Evolutionary conservation across 768 basidiomycete species (phyloP), one percentile per base, ranked within the genome.

Genomic region (Filobasidium floriforme): DNA sequence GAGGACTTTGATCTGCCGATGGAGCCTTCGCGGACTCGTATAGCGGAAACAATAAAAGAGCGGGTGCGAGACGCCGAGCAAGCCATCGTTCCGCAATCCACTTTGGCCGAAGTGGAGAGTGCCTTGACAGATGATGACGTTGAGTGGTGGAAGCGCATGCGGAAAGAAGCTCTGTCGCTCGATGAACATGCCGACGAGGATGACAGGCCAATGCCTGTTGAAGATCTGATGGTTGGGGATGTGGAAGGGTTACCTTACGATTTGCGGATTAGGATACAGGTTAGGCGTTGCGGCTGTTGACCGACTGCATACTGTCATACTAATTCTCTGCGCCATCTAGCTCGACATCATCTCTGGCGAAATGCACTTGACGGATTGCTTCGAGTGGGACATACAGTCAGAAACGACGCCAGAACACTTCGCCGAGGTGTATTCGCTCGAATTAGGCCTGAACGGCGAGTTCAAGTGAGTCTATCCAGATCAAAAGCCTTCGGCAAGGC

Each of bases 381-480:
- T 98, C 73, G 96, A 98, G 76, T 99, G 96, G 96, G 94, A 99
- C 77, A 79, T 97, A 43, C 88, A 88, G 71, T 91, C 89, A 64
- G 79, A 81, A 24, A 82, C 83, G 55, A 88, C 89, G 2, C 93
- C 94, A 0, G 96, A 99, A 79, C 86, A 88, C 28, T 98, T 98
- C 77, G 91, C 96, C 7, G 88, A 89, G 68, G 83, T 87, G 0
- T 94, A 96, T 75, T 81, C 86, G 1, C 84, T 85, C 24, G 96
- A 99, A 70, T 80, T 99, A 26, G 96, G 96, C 5, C 80, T 99
- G 28, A 84, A 84, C 29, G 90, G 92, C 9, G 96, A 99, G 76
- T 99, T 98, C 82, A 87, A 83, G 91, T 92, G 75, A 73, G 89
- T 80, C n/a, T 15, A 14, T 4, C 12, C 46, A 3, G 15, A 49